Evolutionary conservation across 495 filamentous ascomycete species (phyloP), one percentile per base, ranked within the genome.

Genomic region (Penicillium lividum): DNA sequence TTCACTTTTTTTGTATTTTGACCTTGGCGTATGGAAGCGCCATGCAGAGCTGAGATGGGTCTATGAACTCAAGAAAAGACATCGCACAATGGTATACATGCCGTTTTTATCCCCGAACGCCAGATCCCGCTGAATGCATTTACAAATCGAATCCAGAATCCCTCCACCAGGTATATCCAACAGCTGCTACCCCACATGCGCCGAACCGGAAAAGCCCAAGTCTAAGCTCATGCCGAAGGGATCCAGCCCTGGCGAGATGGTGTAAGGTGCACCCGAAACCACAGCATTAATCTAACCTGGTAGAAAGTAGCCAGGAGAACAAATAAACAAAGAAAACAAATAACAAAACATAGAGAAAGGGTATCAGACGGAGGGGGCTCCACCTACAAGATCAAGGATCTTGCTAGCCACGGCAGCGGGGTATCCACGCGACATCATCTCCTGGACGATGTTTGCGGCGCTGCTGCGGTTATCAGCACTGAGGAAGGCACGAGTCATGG

Each of bases 401-500:
- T 96, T 98, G 75, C 86, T 87, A 27, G 91, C 88, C 7, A 98
- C 94, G 7, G 94, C 93, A 52, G 84, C 81, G 29, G 94, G 94
- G 68, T 98, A 98, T 16, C 94, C 93, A 43, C 93, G 80, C 36
- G 84, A 85, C 40, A 95, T 80, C 87, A 96, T 97, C 81, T 98
- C 94, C 54, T 88, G 81, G 40, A 97, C 95, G 30, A 95, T 87
- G 29, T 51, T 69, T 69, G 89, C 84, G 40, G 94, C 94, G 31
- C 77, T 78, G 33, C 84, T 80, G 29, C 88, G 84, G 60, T 96
- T 88, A 62, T 95, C 88, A 0, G 88, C 89, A 3, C 89, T 82
- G 49, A 98, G 81, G 78, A 88, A 97, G 0, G 95, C 95, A 25
- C 95, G 84, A 18, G 92, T 96, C 95, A 98, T 98, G 36, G 93